phyloP scores from a whole-genome alignment of 2,329 filamentous ascomycete species.

The Nakataea oryzae region DNA sequence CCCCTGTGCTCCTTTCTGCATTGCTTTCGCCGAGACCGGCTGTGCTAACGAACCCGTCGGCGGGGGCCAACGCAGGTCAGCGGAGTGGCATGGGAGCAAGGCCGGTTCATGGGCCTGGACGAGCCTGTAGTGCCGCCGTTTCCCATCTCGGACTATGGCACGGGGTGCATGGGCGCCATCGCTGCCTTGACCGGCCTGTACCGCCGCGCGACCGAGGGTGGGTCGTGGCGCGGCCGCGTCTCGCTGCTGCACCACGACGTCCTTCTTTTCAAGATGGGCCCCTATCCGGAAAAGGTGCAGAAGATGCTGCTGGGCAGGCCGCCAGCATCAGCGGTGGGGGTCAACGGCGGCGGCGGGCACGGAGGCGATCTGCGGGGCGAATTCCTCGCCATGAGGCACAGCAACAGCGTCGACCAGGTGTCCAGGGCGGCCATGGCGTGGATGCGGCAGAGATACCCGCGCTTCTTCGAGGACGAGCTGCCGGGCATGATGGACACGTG shows the following conservation, averaged over 20 bases:
- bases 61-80: conserved; percentile 15
- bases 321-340: not conserved
- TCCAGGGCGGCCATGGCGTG: conserved; percentile 46
- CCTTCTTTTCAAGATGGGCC: conserved; percentile 49
- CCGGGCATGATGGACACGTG: conserved; percentile 36
- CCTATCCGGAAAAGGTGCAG: conserved; percentile 43
- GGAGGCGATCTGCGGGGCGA: not conserved
- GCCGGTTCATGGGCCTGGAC: conserved; percentile 46
- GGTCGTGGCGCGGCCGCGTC: conserved; percentile 55
- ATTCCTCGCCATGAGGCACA: conserved; percentile 24
- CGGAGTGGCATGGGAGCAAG: conserved; percentile 51
- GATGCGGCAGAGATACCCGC: conserved; percentile 39
- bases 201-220: conserved; percentile 49
- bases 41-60: not conserved
- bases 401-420: conserved; percentile 56
- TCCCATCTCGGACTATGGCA: conserved; percentile 57
- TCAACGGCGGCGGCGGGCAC: not conserved
- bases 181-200: conserved; percentile 55
- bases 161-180: conserved; percentile 61
- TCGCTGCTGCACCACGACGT: conserved; percentile 61
- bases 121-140: conserved; percentile 59
- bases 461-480: conserved; percentile 31
- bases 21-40: not conserved
- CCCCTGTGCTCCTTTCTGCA: conserved; percentile 4
- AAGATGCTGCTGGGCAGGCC: conserved; percentile 28